Evolutionary conservation across 1,139 yeast species (phyloP).

Genomic region (Hansenula sp.): DNA sequence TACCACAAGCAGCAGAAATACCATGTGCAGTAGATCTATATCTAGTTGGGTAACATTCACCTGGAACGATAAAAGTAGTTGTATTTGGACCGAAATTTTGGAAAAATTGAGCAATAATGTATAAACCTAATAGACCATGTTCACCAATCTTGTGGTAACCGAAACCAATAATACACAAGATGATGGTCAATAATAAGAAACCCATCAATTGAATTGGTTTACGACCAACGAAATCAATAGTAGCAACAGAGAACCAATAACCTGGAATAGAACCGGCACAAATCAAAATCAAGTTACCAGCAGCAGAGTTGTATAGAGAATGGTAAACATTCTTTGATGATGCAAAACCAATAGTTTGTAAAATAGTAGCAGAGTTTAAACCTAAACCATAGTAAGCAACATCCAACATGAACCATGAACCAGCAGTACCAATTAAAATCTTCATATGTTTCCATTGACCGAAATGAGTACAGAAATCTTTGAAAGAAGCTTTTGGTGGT

Average conservation of each 20-base stretch:
- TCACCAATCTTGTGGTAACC: slow-evolving; percentile 65
- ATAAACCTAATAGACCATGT: slow-evolving; percentile 68
- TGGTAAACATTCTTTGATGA: slow-evolving; percentile 57
- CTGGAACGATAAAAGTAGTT: slow-evolving; percentile 93
- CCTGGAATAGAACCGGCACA: slow-evolving; percentile 95
- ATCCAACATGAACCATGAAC: slow-evolving; percentile 95
- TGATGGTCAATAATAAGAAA: slow-evolving; percentile 61
- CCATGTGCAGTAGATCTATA: slow-evolving; percentile 99
- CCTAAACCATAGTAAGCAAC: slow-evolving; percentile 92
- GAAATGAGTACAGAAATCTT: slow-evolving; percentile 68
- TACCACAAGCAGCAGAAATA: slow-evolving; percentile 93
- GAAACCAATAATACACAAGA: slow-evolving; percentile 74
- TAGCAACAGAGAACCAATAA: slow-evolving; percentile 78
- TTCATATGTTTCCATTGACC: slow-evolving; percentile 86
- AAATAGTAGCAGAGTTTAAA: slow-evolving; percentile 73
- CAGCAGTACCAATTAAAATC: slow-evolving; percentile 88
- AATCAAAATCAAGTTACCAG: slow-evolving; percentile 83
- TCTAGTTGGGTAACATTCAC: slow-evolving; percentile 95
- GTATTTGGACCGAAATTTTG: slow-evolving; percentile 93
- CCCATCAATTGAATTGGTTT: slow-evolving; percentile 76
- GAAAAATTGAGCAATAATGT: slow-evolving; percentile 78
- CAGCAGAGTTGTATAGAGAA: slow-evolving; percentile 69
- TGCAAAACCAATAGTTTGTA: slow-evolving; percentile 83
- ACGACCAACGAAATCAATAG: slow-evolving; percentile 77
- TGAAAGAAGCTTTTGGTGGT: slow-evolving; percentile 45